Conservation (phyloP, 495 filamentous ascomycete species). For the Friedmanniomyces endolithicus region DNA sequence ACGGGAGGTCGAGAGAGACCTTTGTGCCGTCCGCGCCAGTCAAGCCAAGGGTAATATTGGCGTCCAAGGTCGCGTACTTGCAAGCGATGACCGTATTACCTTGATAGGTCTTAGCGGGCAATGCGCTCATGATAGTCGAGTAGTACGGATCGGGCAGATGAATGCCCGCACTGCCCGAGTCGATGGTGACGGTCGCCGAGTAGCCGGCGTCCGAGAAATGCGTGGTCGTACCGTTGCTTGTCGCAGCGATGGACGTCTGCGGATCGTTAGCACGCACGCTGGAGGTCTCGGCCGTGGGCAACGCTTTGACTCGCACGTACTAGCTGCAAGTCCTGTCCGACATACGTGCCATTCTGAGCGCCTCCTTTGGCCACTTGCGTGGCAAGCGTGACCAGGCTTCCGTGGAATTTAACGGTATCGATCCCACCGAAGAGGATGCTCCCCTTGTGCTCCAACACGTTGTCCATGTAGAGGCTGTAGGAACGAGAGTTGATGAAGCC, state of each 20-base stretch:
- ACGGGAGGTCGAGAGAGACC: not conserved
- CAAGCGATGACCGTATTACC: not conserved
- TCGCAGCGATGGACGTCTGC: not conserved
- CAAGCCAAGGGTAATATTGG: not conserved
- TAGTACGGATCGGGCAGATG: not conserved
- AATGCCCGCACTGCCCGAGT: not conserved
- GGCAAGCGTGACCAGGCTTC: not conserved
- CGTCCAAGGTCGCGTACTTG: not conserved
- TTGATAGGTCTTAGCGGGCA: not conserved
- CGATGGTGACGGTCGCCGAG: not conserved
- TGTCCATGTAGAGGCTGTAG: not conserved
- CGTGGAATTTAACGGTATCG: not conserved
- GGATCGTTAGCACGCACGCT: not conserved
- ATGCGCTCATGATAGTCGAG: not conserved
- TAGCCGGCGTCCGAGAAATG: not conserved
- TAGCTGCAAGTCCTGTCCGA: not conserved
- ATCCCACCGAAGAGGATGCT: not conserved
- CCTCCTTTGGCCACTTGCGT: not conserved
- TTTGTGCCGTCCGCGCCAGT: not conserved
- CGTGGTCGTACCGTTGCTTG: not conserved
- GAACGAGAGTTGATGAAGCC: not conserved
- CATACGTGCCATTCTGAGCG: not conserved
- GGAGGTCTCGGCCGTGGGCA: not conserved
- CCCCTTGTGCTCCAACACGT: not conserved
- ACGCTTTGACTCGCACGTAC: no score